These are phyloP conservation scores for Pythium scleroteichum DNA, from an alignment of 352 stramenopile species.

Conservation along the genomic window DNA sequence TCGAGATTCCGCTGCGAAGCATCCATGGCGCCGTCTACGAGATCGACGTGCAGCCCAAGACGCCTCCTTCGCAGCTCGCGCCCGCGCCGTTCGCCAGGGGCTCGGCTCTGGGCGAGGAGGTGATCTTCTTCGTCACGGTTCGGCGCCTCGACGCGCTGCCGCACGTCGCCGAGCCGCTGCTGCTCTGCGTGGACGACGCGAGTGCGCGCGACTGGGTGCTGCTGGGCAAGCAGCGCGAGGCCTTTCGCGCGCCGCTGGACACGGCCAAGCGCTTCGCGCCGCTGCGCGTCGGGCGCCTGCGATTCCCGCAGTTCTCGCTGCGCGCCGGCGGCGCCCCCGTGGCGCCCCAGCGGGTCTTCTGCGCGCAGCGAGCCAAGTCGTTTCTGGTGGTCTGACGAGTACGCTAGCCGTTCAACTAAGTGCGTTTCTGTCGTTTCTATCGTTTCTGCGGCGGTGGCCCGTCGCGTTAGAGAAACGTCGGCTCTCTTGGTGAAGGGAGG, in stretches of 20 bases:
- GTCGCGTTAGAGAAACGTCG: slow-evolving; percentile 20
- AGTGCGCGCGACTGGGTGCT: slow-evolving; percentile 71
- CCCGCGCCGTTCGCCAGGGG: not conserved
- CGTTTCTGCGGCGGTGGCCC: not conserved
- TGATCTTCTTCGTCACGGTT: slow-evolving; percentile 51
- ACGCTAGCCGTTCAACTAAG: slow-evolving; percentile 8
- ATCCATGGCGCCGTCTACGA: slow-evolving; percentile 21
- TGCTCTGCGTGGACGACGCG: slow-evolving; percentile 51
- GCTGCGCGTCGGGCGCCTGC: slow-evolving; percentile 44
- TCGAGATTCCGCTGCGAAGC: slow-evolving; percentile 17
- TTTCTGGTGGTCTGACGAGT: slow-evolving; percentile 33
- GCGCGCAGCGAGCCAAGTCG: slow-evolving; percentile 10
- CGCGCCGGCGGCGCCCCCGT: slow-evolving; percentile 3
- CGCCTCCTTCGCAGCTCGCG: not conserved
- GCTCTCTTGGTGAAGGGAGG: not conserved
- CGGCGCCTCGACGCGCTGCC: slow-evolving; percentile 19
- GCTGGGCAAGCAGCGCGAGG: slow-evolving; percentile 61
- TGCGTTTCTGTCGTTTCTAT: slow-evolving; percentile 10
- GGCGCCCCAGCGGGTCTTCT: slow-evolving; percentile 19
- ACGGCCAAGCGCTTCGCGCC: slow-evolving; percentile 38
- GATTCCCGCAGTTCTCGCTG: slow-evolving; percentile 57
- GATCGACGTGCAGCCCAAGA: slow-evolving; percentile 26
- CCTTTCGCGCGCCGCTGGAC: slow-evolving; percentile 31
- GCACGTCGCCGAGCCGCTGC: slow-evolving; percentile 13
- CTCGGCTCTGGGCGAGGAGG: slow-evolving; percentile 34